A percentile compares a stretch with the other conserved stretches of the same genome.
phyloP scores from a whole-genome alignment of 140 eudicot genomes.

The Bidens hawaiensis region DNA sequence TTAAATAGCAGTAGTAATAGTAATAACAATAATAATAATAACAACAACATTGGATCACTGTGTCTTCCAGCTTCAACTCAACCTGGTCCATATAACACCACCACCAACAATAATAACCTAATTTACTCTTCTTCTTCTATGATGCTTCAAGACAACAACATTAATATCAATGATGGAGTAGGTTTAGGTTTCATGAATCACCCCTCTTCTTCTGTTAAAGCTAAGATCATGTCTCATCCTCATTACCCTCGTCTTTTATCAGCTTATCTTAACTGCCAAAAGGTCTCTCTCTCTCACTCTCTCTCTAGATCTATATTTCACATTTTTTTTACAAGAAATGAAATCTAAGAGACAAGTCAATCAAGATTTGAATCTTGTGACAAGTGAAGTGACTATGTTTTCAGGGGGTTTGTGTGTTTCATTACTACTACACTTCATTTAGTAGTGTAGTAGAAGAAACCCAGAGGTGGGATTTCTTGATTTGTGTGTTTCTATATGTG shows the following conservation, averaged over 20 bases:
- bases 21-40: conserved; percentile 13
- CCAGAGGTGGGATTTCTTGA: conserved; percentile 20
- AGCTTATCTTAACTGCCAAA: conserved; percentile 84
- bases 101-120: conserved; percentile 28
- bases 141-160: conserved; percentile 26
- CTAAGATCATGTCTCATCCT: conserved; percentile 98
- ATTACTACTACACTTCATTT: conserved; percentile 25
- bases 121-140: conserved; percentile 28
- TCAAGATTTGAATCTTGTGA: conserved; percentile 3
- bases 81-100: conserved; percentile 19
- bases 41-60: conserved; percentile 23
- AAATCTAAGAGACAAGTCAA: no score
- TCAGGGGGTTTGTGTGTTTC: conserved; percentile 14
- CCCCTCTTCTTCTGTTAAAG: conserved; percentile 45
- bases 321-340: neutral
- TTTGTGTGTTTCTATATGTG: conserved; percentile 23
- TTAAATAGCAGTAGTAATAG: conserved; percentile 13
- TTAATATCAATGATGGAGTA: conserved; percentile 17
- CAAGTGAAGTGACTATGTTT: no score
- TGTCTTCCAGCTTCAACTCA: conserved; percentile 28
- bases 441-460: conserved; percentile 20
- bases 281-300: conserved; percentile 35
- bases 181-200: conserved; percentile 16
- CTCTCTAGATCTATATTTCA: conserved; percentile 12
- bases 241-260: conserved; percentile 92